These are phyloP conservation scores for Hypomontagnella monticulosa DNA, from an alignment of 495 filamentous ascomycete genomes.

Conservation along the genomic window DNA sequence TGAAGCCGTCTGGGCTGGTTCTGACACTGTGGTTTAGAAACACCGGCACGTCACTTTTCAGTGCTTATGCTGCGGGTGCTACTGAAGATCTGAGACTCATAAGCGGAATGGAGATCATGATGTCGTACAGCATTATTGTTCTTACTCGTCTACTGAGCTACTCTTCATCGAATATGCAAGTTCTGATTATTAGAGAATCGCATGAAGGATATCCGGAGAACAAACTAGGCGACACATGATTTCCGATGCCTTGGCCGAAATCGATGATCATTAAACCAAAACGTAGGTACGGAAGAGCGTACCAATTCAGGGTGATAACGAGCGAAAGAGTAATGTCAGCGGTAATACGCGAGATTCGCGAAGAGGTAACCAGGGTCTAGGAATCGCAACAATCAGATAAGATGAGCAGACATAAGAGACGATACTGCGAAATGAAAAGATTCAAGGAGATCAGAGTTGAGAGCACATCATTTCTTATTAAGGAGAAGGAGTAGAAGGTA, in stretches of 20 bases:
- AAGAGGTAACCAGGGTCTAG: conserved; percentile 17
- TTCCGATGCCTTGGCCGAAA: neutral
- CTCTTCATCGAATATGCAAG: neutral
- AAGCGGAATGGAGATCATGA: conserved; percentile 20
- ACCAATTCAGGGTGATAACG: neutral
- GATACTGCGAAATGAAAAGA: conserved; percentile 1
- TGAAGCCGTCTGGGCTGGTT: no score
- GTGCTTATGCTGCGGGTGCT: conserved; percentile 3
- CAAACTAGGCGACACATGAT: conserved; percentile 1
- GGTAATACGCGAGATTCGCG: conserved; percentile 19
- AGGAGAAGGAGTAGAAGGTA: neutral
- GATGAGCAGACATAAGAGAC: neutral
- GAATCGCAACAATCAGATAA: conserved; percentile 20
- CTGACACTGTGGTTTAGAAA: neutral
- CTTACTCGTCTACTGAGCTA: neutral
- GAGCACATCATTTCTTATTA: conserved; percentile 5
- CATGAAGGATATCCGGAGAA: conserved; percentile 2
- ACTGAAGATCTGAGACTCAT: conserved; percentile 28
- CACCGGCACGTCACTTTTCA: conserved; percentile 10
- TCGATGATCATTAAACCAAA: conserved; percentile 14
- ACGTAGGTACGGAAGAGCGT: neutral
- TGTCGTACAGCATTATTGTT: conserved; percentile 1
- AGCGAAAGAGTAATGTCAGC: neutral
- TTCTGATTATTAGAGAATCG: neutral
- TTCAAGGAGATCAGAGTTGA: neutral